A percentile compares a stretch with the other conserved stretches of the same genome.
phyloP scores from a whole-genome alignment of 495 filamentous ascomycete genomes.

The Amniculicola lignicola region DNA sequence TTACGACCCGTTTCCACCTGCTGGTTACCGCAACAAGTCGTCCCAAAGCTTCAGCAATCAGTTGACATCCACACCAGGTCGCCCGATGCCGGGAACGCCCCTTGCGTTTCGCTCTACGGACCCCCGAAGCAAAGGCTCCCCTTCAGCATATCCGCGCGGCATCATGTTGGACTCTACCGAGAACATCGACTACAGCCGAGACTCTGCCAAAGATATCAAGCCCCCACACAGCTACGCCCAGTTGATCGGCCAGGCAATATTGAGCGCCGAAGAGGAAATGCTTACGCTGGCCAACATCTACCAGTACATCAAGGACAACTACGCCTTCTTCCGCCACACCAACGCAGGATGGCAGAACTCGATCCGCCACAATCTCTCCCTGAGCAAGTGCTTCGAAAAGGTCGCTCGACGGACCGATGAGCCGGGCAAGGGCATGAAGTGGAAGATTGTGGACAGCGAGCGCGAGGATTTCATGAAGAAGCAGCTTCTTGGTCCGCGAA shows the following conservation, averaged over 20 bases:
- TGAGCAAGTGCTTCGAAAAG: slow-evolving; percentile 91
- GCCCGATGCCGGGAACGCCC: slow-evolving; percentile 29
- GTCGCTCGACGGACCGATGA: slow-evolving; percentile 88
- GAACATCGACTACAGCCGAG: slow-evolving; percentile 79
- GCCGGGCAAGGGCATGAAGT: slow-evolving; percentile 98
- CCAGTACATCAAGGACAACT: slow-evolving; percentile 79
- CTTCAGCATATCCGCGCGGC: slow-evolving; percentile 60
- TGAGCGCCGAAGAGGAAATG: slow-evolving; percentile 77
- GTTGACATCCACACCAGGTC: slow-evolving; percentile 29
- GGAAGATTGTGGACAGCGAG: slow-evolving; percentile 78
- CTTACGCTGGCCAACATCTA: slow-evolving; percentile 88
- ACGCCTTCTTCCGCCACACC: slow-evolving; percentile 84
- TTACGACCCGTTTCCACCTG: slow-evolving; percentile 29
- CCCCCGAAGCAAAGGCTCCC: slow-evolving; percentile 49
- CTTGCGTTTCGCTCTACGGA: slow-evolving; percentile 15
- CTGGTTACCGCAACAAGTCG: slow-evolving; percentile 21
- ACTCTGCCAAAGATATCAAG: slow-evolving; percentile 82
- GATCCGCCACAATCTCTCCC: slow-evolving; percentile 90
- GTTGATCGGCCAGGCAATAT: slow-evolving; percentile 92
- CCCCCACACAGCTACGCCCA: slow-evolving; percentile 95
- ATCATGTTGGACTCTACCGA: slow-evolving; percentile 72
- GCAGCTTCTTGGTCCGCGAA: slow-evolving; percentile 37
- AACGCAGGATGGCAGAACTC: slow-evolving; percentile 95
- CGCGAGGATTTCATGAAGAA: slow-evolving; percentile 74
- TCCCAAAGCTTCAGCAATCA: slow-evolving; percentile 23